Evolutionary conservation across 768 basidiomycete genomes (phyloP).

Genomic region (Rhizopogon sp.): DNA sequence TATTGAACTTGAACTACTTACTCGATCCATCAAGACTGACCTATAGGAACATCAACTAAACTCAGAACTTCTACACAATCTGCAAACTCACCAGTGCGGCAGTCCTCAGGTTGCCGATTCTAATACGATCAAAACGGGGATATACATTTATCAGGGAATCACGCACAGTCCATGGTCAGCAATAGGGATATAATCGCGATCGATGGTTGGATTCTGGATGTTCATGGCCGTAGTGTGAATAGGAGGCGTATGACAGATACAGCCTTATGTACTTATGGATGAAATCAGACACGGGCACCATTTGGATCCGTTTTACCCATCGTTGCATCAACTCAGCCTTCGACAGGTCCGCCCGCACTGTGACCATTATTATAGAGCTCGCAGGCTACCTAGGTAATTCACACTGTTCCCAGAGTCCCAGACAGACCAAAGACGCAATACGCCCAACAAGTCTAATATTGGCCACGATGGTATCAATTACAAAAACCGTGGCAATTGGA

Average conservation of each 20-base stretch:
- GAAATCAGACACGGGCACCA: background rate
- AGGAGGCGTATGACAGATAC: background rate
- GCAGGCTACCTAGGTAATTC: background rate
- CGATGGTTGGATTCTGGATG: slow-evolving; percentile 41
- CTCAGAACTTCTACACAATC: background rate
- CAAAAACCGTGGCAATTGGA: too few relatives aligned
- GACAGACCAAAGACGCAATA: slow-evolving; percentile 3
- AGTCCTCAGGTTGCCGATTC: slow-evolving; percentile 81
- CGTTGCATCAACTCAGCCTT: background rate
- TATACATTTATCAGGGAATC: background rate
- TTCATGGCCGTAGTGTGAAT: slow-evolving; percentile 40
- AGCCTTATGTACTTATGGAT: background rate
- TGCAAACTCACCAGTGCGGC: slow-evolving; percentile 57
- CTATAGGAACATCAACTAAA: slow-evolving; percentile 15
- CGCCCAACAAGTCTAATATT: background rate
- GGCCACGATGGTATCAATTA: background rate
- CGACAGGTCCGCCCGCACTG: background rate
- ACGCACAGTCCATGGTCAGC: slow-evolving; percentile 77
- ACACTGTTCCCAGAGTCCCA: background rate
- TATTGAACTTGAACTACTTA: slow-evolving; percentile 24
- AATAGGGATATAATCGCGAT: slow-evolving; percentile 69
- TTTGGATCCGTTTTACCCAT: background rate
- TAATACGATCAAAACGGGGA: slow-evolving; percentile 24
- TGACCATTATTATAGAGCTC: background rate
- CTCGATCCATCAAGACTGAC: slow-evolving; percentile 81